Conservation (phyloP, 441 rosid genomes). For the Pelargonium cotyledonis region DNA sequence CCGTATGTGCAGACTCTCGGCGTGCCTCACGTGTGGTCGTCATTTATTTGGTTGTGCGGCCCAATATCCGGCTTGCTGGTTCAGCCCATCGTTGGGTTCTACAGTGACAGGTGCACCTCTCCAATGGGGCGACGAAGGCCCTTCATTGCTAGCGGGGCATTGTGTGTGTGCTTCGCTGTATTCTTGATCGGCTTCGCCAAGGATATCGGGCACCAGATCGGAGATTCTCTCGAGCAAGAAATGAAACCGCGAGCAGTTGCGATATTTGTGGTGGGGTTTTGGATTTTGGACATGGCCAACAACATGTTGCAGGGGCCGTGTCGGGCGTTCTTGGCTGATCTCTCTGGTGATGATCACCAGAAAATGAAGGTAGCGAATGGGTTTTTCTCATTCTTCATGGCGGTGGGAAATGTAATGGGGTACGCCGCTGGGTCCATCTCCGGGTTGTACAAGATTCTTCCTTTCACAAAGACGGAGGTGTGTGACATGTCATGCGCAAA, state of each 20-base stretch:
- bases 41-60: neutral
- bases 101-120: neutral
- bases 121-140: neutral
- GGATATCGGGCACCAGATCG: neutral
- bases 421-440: slow-evolving; percentile 67
- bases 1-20: neutral
- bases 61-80: neutral
- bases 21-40: neutral
- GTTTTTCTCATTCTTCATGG: slow-evolving; percentile 81
- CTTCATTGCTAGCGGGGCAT: neutral
- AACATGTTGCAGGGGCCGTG: slow-evolving; percentile 72
- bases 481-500: slow-evolving; percentile 88
- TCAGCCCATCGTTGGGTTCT: neutral
- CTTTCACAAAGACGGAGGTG: slow-evolving; percentile 60
- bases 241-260: neutral
- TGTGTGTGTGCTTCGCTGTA: neutral
- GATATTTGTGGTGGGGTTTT: neutral
- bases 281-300: neutral
- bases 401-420: slow-evolving; percentile 79
- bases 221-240: neutral
- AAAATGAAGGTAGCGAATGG: slow-evolving; percentile 60
- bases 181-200: neutral
- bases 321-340: slow-evolving; percentile 78
- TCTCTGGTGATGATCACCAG: slow-evolving; percentile 46
- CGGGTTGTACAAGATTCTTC: slow-evolving; percentile 39